These are phyloP conservation scores for Rhizomucor miehei DNA, from an alignment of 371 early-diverging fungal species.

Conservation along the genomic window DNA sequence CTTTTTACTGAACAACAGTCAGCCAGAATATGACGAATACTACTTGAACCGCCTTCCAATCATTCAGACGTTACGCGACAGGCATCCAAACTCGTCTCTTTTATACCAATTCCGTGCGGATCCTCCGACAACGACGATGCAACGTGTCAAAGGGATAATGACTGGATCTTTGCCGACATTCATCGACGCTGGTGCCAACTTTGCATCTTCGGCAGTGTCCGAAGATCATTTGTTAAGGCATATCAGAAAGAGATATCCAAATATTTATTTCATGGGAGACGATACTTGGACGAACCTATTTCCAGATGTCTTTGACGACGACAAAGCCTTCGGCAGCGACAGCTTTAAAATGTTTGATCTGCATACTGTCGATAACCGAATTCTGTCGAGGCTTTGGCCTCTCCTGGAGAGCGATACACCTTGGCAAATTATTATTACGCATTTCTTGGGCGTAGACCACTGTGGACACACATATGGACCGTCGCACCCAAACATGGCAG, in stretches of 20 bases:
- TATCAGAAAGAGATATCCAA: conserved; percentile 39
- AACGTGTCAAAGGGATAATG: conserved; percentile 90
- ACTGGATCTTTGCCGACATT: conserved; percentile 92
- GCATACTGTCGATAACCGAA: conserved; percentile 90
- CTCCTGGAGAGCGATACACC: conserved; percentile 19
- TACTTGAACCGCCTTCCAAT: conserved; percentile 80
- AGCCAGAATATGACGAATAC: conserved; percentile 25
- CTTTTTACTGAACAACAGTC: conserved; percentile 23
- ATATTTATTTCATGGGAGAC: conserved; percentile 79
- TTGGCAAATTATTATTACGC: conserved; percentile 79
- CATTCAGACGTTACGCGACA: conserved; percentile 48
- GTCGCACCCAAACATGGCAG: conserved; percentile 79
- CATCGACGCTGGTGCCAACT: conserved; percentile 93
- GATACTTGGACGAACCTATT: conserved; percentile 93
- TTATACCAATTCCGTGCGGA: conserved; percentile 88
- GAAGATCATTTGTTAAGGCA: conserved; percentile 85
- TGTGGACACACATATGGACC: conserved; percentile 95
- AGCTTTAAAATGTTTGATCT: conserved; percentile 92
- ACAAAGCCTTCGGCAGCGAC: conserved; percentile 72
- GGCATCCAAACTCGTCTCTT: conserved; percentile 62
- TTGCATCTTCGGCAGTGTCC: conserved; percentile 75
- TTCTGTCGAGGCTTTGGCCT: conserved; percentile 63
- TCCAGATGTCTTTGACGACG: conserved; percentile 60
- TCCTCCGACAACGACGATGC: conserved; percentile 97
- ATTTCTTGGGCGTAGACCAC: conserved; percentile 96